These are phyloP conservation scores for Apiotrichum domesticum DNA, from an alignment of 1,284 basidiomycete genomes.

Conservation along the genomic window DNA sequence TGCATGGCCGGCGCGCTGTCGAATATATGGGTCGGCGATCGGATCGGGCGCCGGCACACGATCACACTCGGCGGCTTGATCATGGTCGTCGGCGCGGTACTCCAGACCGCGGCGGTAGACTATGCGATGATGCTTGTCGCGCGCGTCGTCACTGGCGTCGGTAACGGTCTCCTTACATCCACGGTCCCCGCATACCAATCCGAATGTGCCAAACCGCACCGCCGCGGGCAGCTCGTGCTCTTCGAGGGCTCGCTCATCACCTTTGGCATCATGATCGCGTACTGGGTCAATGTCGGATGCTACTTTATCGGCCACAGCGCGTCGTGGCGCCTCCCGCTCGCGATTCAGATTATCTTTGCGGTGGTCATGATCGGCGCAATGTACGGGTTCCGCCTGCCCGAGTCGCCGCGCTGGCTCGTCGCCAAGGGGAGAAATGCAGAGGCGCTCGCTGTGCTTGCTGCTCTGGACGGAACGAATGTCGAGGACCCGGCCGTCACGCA, in stretches of 20 bases:
- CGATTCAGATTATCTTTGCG: slow-evolving; percentile 49
- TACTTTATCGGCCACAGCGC: slow-evolving; percentile 34
- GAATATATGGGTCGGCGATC: slow-evolving; percentile 45
- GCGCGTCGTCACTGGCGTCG: slow-evolving; percentile 44
- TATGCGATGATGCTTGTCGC: slow-evolving; percentile 48
- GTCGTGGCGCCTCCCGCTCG: slow-evolving; percentile 49
- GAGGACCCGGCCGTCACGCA: slow-evolving; percentile 26
- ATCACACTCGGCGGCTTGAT: slow-evolving; percentile 29
- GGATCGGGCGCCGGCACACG: slow-evolving; percentile 35
- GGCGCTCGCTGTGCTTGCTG: slow-evolving; percentile 47
- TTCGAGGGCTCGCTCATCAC: slow-evolving; percentile 43
- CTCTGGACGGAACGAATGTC: slow-evolving; percentile 29
- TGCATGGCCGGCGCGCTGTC: slow-evolving; percentile 45
- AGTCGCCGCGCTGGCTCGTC: slow-evolving; percentile 52
- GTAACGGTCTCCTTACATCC: slow-evolving; percentile 44
- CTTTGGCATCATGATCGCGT: slow-evolving; percentile 27
- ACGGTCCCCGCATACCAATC: slow-evolving; percentile 45
- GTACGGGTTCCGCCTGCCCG: slow-evolving; percentile 41
- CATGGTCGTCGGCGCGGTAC: slow-evolving; percentile 48
- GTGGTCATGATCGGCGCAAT: slow-evolving; percentile 21
- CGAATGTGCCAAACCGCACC: slow-evolving; percentile 44
- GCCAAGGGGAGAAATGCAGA: slow-evolving; percentile 48
- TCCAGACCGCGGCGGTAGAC: slow-evolving; percentile 42
- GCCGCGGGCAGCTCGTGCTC: slow-evolving; percentile 48
- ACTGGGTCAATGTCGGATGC: slow-evolving; percentile 46